Evolutionary conservation across 305 asterid genomes (phyloP).

Genomic region (Fraxinus nigra): DNA sequence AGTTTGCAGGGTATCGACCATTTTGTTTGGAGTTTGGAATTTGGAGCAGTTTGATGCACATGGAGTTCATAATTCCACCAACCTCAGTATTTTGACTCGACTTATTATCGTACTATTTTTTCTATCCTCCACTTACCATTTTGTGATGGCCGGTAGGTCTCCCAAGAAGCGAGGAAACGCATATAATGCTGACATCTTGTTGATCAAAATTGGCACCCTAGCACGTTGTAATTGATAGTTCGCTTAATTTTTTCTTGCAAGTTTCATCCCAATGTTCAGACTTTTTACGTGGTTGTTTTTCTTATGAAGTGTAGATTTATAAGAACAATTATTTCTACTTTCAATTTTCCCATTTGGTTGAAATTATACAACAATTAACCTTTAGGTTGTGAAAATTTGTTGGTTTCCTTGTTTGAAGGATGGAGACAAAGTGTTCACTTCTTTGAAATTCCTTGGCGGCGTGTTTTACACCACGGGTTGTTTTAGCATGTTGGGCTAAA

Average conservation of each 20-base stretch:
- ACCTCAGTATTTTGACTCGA: neutral
- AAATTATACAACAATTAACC: neutral
- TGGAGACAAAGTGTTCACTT: neutral
- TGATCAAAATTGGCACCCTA: neutral
- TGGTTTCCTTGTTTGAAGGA: neutral
- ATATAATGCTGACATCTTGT: neutral
- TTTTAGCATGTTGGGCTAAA: neutral
- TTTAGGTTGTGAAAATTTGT: neutral
- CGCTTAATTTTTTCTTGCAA: neutral
- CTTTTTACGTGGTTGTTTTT: neutral
- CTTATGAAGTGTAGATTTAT: neutral
- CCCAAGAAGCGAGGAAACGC: neutral
- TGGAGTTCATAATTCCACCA: neutral
- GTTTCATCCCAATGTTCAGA: neutral
- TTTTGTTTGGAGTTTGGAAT: neutral
- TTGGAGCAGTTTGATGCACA: neutral
- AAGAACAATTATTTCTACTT: neutral
- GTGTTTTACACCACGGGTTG: neutral
- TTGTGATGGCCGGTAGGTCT: neutral
- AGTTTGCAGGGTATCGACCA: slow-evolving; percentile 13
- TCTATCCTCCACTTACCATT: neutral
- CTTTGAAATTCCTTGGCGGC: neutral
- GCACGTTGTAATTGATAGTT: neutral
- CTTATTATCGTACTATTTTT: neutral
- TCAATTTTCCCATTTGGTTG: neutral